phyloP scores from a whole-genome alignment of 208 protist genomes.

The Zelonia costaricensis region DNA sequence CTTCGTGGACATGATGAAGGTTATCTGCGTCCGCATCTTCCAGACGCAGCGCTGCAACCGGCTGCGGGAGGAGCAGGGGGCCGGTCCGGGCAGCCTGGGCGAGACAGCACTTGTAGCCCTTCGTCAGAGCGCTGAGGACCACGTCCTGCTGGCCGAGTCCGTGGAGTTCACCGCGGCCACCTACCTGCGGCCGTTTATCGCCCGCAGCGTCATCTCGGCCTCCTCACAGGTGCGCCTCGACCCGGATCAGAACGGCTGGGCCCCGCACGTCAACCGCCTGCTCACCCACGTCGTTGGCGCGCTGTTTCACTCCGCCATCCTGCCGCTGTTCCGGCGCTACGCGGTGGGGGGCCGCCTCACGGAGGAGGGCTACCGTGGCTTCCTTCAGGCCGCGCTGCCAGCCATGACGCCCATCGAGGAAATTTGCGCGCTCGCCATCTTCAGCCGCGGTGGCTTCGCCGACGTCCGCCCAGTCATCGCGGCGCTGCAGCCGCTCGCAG shows the following conservation, averaged over 20 bases:
- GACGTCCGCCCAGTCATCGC: slow-evolving; percentile 43
- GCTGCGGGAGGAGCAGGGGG: slow-evolving; percentile 27
- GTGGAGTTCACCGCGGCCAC: slow-evolving; percentile 60
- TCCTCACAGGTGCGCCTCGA: slow-evolving; percentile 54
- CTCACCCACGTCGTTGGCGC: slow-evolving; percentile 64
- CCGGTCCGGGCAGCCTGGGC: slow-evolving; percentile 10
- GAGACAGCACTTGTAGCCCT: slow-evolving; percentile 37
- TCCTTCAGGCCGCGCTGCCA: slow-evolving; percentile 61
- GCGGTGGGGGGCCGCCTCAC: slow-evolving; percentile 46
- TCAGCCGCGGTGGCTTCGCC: slow-evolving; percentile 61
- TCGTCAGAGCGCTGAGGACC: slow-evolving; percentile 67
- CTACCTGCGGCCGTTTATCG: slow-evolving; percentile 69
- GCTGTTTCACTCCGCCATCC: slow-evolving; percentile 42
- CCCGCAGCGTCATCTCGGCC: slow-evolving; percentile 47
- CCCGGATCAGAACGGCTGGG: slow-evolving; percentile 61
- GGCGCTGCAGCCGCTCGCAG: background rate
- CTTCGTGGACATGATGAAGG: slow-evolving; percentile 87
- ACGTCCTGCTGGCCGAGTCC: slow-evolving; percentile 57
- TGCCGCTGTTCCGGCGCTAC: slow-evolving; percentile 73
- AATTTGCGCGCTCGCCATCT: slow-evolving; percentile 57
- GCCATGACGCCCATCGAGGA: slow-evolving; percentile 45
- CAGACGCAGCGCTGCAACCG: slow-evolving; percentile 48
- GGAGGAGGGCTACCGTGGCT: slow-evolving; percentile 42
- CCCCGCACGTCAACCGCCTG: slow-evolving; percentile 59
- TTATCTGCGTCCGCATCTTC: slow-evolving; percentile 81